Evolutionary conservation across 495 filamentous ascomycete species (phyloP).

Genomic region (Talaromyces borbonicus): DNA sequence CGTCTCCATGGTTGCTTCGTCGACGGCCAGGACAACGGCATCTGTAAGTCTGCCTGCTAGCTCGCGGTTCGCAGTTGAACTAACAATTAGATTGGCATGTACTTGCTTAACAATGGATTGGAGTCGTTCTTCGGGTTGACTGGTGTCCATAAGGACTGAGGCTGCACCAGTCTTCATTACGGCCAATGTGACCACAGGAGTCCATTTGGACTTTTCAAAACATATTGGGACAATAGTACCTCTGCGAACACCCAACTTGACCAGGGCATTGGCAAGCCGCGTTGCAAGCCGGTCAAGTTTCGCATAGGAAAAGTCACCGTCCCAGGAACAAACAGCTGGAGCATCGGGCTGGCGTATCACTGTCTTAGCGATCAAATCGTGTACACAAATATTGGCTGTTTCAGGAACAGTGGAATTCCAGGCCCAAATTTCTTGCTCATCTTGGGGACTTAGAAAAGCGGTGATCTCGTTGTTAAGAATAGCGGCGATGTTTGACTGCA

Average conservation of each 20-base stretch:
- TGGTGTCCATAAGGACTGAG: slow-evolving; percentile 5
- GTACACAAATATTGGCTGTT: slow-evolving; percentile 10
- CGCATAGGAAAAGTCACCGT: slow-evolving; percentile 22
- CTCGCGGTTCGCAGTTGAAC: not conserved
- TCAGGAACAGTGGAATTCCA: slow-evolving; percentile 15
- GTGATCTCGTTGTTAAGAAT: not conserved
- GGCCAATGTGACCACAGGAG: slow-evolving; percentile 38
- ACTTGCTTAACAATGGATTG: not conserved
- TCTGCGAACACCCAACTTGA: slow-evolving; percentile 22
- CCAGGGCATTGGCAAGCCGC: no score
- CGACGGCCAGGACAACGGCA: not conserved
- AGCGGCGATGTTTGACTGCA: not conserved
- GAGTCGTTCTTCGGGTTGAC: slow-evolving; percentile 7
- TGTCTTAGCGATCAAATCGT: slow-evolving; percentile 11
- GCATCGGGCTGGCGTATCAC: slow-evolving; percentile 4
- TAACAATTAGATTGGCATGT: not conserved
- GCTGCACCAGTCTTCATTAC: slow-evolving; percentile 41
- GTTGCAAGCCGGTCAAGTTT: slow-evolving; percentile 28
- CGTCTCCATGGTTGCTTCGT: not conserved
- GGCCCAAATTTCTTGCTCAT: slow-evolving; percentile 8
- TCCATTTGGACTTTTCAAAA: slow-evolving; percentile 40
- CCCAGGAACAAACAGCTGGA: slow-evolving; percentile 22
- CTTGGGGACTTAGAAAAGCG: slow-evolving; percentile 1
- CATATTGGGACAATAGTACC: slow-evolving; percentile 29
- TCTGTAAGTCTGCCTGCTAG: not conserved